A percentile compares a stretch with the other conserved stretches of the same genome.
phyloP scores from a whole-genome alignment of 305 asterid species.

The Solanum chacoense region DNA sequence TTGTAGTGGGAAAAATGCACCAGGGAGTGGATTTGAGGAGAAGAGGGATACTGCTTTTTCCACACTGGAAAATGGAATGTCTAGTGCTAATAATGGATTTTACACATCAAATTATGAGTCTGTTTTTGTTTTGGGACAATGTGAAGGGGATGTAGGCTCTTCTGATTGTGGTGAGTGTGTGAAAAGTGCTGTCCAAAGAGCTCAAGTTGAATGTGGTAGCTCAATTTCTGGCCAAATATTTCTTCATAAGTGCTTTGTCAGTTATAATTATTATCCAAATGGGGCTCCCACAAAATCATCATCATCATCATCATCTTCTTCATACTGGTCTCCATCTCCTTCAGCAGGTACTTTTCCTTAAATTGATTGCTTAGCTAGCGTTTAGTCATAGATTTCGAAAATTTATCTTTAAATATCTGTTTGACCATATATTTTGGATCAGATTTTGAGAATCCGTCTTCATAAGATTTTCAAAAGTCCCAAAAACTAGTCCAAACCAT shows the following conservation, averaged over 20 bases:
- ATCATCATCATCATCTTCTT: constrained; percentile 31
- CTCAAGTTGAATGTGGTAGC: constrained; percentile 97
- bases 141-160: constrained; percentile 84
- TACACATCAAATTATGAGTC: constrained; percentile 50
- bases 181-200: constrained; percentile 76
- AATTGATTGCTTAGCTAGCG: background rate
- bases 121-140: constrained; percentile 78
- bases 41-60: constrained; percentile 68
- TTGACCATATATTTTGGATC: background rate
- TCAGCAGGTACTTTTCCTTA: constrained; percentile 33
- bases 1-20: constrained; percentile 62
- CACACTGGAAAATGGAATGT: constrained; percentile 53
- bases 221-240: constrained; percentile 78
- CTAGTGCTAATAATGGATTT: constrained; percentile 41
- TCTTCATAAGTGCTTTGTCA: constrained; percentile 74
- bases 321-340: constrained; percentile 39
- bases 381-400: background rate
- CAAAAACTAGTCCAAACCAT: background rate
- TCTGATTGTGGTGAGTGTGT: constrained; percentile 87
- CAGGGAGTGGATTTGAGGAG: constrained; percentile 81
- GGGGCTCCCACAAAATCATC: constrained; percentile 56
- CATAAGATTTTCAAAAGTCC: background rate
- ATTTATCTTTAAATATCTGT: background rate
- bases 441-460: background rate
- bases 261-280: constrained; percentile 53